Conservation (phyloP, 805 yeast genomes). For the Ogataea zsoltii region DNA sequence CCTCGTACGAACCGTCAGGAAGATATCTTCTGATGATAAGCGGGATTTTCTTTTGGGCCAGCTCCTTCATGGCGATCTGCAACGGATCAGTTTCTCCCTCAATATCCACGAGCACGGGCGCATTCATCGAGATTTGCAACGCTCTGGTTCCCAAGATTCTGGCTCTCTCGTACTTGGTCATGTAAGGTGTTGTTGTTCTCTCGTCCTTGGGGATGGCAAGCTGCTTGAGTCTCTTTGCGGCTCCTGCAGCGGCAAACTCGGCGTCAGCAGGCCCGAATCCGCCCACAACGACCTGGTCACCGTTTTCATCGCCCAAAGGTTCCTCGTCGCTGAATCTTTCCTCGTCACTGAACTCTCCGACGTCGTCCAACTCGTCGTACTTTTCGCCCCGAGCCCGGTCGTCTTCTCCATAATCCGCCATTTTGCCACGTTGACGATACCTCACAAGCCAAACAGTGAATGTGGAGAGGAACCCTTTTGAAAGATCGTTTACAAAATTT, state of each 20-base stretch:
- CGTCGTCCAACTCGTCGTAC: slow-evolving; percentile 77
- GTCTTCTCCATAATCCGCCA: slow-evolving; percentile 63
- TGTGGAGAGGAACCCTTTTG: too few relatives aligned
- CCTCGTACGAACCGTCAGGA: slow-evolving; percentile 97
- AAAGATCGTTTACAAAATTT: background rate
- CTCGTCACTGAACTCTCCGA: slow-evolving; percentile 42
- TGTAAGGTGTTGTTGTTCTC: slow-evolving; percentile 95
- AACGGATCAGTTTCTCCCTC: slow-evolving; percentile 99
- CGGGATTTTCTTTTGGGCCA: slow-evolving; percentile 92
- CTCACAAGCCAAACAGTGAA: too few relatives aligned
- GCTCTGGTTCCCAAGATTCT: slow-evolving; percentile 98
- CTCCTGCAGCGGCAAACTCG: slow-evolving; percentile 24
- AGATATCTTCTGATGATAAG: slow-evolving; percentile 92
- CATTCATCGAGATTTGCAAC: slow-evolving; percentile 94
- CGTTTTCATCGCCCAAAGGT: slow-evolving; percentile 59
- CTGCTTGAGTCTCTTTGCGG: slow-evolving; percentile 39
- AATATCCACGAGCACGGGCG: slow-evolving; percentile 95
- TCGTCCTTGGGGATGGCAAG: slow-evolving; percentile 87
- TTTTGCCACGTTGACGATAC: slow-evolving; percentile 18
- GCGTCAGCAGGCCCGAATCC: slow-evolving; percentile 63
- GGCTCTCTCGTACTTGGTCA: slow-evolving; percentile 99
- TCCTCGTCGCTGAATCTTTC: slow-evolving; percentile 46
- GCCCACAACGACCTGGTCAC: slow-evolving; percentile 70
- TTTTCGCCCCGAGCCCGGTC: slow-evolving; percentile 58
- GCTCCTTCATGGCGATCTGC: slow-evolving; percentile 96